These are phyloP conservation scores for Thermochaetoides thermophila DNA, from an alignment of 495 filamentous ascomycete genomes.

Conservation along the genomic window DNA sequence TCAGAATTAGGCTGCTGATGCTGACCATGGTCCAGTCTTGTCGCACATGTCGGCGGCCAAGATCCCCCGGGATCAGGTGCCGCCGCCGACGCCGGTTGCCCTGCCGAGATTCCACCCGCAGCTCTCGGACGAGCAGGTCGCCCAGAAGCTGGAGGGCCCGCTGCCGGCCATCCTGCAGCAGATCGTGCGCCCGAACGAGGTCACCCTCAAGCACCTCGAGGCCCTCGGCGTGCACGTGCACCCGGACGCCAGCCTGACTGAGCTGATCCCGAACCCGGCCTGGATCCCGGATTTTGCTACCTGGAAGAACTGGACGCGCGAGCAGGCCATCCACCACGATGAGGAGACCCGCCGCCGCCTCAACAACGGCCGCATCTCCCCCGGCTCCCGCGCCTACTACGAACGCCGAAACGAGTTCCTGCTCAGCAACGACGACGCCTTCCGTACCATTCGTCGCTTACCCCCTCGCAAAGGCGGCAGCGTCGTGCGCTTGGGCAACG, in stretches of 20 bases:
- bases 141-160: slow-evolving; percentile 11
- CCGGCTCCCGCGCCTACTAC: slow-evolving; percentile 34
- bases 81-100: slow-evolving; percentile 36
- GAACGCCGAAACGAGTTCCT: slow-evolving; percentile 38
- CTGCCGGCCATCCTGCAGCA: slow-evolving; percentile 30
- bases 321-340: slow-evolving; percentile 28
- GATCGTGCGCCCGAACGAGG: slow-evolving; percentile 32
- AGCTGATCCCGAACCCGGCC: slow-evolving; percentile 32
- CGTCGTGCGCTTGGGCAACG: slow-evolving; percentile 35
- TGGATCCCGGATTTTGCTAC: slow-evolving; percentile 31
- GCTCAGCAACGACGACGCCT: slow-evolving; percentile 33
- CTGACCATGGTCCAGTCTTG: no score
- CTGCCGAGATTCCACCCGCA: slow-evolving; percentile 32
- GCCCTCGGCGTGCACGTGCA: slow-evolving; percentile 37
- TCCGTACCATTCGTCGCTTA: slow-evolving; percentile 36
- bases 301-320: slow-evolving; percentile 31
- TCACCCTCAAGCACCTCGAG: slow-evolving; percentile 29
- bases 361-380: slow-evolving; percentile 31
- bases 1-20: no score
- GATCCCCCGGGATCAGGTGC: slow-evolving; percentile 30
- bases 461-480: slow-evolving; percentile 31
- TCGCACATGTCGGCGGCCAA: no score
- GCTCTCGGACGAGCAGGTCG: slow-evolving; percentile 6
- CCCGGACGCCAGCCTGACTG: slow-evolving; percentile 23
- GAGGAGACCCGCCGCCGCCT: slow-evolving; percentile 27